Evolutionary conservation across 2,329 filamentous ascomycete species (phyloP), one percentile per base, ranked within the genome.

Genomic region (Colletotrichum orbiculare): DNA sequence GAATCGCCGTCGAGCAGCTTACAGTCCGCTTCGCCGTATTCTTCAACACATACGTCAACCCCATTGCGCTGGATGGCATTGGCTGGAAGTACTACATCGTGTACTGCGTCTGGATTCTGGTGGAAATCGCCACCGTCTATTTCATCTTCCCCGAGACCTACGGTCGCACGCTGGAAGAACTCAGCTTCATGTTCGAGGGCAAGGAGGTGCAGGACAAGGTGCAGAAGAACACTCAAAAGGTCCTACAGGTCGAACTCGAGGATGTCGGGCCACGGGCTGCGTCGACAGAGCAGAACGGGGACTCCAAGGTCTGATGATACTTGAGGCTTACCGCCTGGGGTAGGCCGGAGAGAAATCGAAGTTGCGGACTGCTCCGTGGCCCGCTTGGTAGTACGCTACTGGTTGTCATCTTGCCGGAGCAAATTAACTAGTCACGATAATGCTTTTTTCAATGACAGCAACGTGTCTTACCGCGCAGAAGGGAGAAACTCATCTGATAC

Each of bases 111-210:
- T 82, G 79, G 74, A 74, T 82, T 11, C 71, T 73, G 2, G 77
- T 81, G 41, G 79, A 82, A 69, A 73, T 81, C 45, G 58, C 50
- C 34, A 69, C 77, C 87, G 90, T 96, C 54, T 96, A 89, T 78
- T 91, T 94, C 77, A 84, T 94, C 68, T 96, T 95, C 75, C 92
- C 93, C 9, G 93, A 96, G 78, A 96, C 93, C 0, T 91, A 90
- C 67, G 93, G 93, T 66, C 85, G 94, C 61, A 89, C 91, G 56
- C 81, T 96, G 33, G 92, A 96, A 79, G 92, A 96, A 54, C 71
- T 81, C 49, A 69, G 77, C 2, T 80, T 81, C 70, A 69, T 69
- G 61, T 69, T 69, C 37, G 67, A 69, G 41, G 58, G 61, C 38
- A 67, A 66, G 33, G 65, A 67, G 41, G 54, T 68, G 15, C 48